Evolutionary conservation across 2,329 filamentous ascomycete species (phyloP), one percentile per base, ranked within the genome.

Genomic region (Mycosphaerella arachidis): DNA sequence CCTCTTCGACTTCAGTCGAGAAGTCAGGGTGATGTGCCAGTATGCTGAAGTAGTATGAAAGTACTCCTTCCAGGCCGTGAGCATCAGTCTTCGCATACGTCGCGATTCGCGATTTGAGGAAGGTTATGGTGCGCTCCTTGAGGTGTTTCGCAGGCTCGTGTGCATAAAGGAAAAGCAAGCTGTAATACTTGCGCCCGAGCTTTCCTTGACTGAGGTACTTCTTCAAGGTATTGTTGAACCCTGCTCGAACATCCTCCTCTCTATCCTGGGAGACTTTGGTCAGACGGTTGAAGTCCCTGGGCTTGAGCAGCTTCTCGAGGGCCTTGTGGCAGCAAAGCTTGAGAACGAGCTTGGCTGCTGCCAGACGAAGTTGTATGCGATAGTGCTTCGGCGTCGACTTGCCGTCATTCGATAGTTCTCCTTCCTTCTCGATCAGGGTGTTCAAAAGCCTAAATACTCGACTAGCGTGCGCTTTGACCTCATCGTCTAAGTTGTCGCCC

Each of bases 1-100:
- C 88, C 29, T 27, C 20, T 13, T 85, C 82, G 2, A 86, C 76
- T 6, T 84, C 82, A 1, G 81, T 73, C 62, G 84, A 86, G 67
- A 93, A 97, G 73, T 99, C 94, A 1, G 92, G 92, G 73, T 99
- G 94, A 72, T 97, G 93, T 5, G 93, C 92, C 48, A 99, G 82
- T 48, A 99, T 78, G 53, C 92, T 94, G 55, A 99, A 81, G 35
- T 97, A 82, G 8, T 94, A 86, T 29, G 90, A 86, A 72, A 97
- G 89, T 12, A 88, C 83, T 24, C 86, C 84, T 75, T 97, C 93
- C 78, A 99, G 85, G 7, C 89, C 82, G 9, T 82, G 85, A 33
- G 78, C 76, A 59, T 78, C 74, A 66, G 75, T 75, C 54, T 81
- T 77, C 2, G 80, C 76, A 70, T 90, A 90, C 57, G 84, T 81